Evolutionary conservation across 768 basidiomycete genomes (phyloP), one percentile per base, ranked within the genome.

Genomic region (Strobilomyces echinocephalus): DNA sequence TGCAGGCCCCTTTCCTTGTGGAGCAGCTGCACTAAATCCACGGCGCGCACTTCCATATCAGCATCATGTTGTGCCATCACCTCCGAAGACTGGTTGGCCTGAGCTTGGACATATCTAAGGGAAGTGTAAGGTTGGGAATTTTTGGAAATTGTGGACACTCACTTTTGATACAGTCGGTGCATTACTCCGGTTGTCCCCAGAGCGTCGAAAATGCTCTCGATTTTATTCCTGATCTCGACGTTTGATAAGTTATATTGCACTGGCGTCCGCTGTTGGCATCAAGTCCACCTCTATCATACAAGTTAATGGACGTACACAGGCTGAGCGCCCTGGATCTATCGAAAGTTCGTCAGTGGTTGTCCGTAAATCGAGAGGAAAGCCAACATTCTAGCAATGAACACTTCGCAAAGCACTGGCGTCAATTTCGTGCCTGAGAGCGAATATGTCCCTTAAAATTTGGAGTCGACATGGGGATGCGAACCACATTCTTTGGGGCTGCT

Each of bases 381-480:
- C 56, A 56, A 82, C 81, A 82, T 65, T 42, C 81, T 72, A n/a
- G 74, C 68, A 5, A 75, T 72, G 53, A 79, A 82, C 0, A 76
- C 63, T 26, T 66, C 63, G 31, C 73, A 70, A 3, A 66, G 47
- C 12, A 50, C 50, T 16, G 52, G 53, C 1, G 60, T 66, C 5
- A 67, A 20, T 8, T 16, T 57, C n/a, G 46, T 21, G 21, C 55
- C 48, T 15, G 46, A 50, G 8, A 66, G 18, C 30, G 26, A 28
- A 14, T 58, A 35, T 54, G 52, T 8, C n/a, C 15, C 50, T 51
- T 10, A 12, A 9, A 10, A 1, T 49, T 30, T 16, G 14, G 18
- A 30, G 18, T 51, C 26, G 30, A 42, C 9, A 21, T 20, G 7
- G n/a, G 12, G n/a, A 9, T 24, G 14, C 20, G 16, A 4, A 28